Evolutionary conservation across 2,329 filamentous ascomycete genomes (phyloP).

Genomic region (Periconia macrospinosa): DNA sequence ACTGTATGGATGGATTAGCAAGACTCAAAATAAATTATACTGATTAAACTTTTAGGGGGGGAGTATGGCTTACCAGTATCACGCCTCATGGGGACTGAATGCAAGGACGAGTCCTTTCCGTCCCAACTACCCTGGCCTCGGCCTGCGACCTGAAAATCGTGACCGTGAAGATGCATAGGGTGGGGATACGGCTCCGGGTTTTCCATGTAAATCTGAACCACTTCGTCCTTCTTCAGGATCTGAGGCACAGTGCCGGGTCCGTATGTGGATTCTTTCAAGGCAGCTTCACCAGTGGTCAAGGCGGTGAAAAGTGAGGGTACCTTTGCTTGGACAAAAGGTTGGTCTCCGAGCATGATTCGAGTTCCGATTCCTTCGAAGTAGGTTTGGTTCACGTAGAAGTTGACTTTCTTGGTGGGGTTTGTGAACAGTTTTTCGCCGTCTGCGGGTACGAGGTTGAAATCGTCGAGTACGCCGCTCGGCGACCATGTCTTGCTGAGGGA

Average conservation of each 20-base stretch:
- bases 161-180: constrained; percentile 50
- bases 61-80: constrained; percentile 20
- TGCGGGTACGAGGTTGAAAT: constrained; percentile 68
- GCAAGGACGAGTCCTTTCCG: constrained; percentile 39
- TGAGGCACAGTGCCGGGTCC: constrained; percentile 55
- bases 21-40: too few relatives aligned
- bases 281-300: constrained; percentile 59
- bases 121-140: constrained; percentile 47
- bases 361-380: constrained; percentile 50
- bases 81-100: constrained; percentile 42
- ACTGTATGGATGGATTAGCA: constrained; percentile 22
- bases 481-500: background rate
- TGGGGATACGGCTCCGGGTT: constrained; percentile 40
- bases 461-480: constrained; percentile 52
- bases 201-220: constrained; percentile 43
- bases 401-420: constrained; percentile 63
- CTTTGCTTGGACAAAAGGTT: constrained; percentile 71
- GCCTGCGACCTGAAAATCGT: constrained; percentile 49
- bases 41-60: too few relatives aligned
- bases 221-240: constrained; percentile 36
- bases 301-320: constrained; percentile 79
- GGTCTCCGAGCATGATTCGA: constrained; percentile 55
- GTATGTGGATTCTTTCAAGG: constrained; percentile 51
- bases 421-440: constrained; percentile 64
- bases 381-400: constrained; percentile 55